phyloP scores from a whole-genome alignment of 345 rosid species.

The Nephelium lappaceum region DNA sequence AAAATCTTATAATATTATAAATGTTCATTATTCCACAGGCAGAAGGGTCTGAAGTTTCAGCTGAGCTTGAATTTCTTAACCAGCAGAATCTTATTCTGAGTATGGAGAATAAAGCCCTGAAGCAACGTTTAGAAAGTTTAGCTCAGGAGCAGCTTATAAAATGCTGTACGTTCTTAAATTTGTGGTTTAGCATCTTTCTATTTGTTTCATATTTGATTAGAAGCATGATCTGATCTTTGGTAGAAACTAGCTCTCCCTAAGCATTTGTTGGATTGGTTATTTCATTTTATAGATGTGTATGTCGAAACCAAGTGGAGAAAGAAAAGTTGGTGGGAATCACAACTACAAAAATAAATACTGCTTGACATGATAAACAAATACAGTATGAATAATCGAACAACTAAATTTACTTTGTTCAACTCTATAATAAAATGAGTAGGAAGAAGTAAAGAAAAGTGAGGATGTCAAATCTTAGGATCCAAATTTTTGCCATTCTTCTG shows the following conservation, averaged over 20 bases:
- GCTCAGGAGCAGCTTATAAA: constrained; percentile 85
- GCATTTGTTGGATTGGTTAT: constrained; percentile 2
- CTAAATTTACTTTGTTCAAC: neutral
- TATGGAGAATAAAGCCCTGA: constrained; percentile 91
- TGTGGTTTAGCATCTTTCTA: constrained; percentile 6
- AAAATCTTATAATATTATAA: constrained; percentile 11
- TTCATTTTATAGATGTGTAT: neutral
- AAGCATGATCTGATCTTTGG: neutral
- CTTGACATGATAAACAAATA: neutral
- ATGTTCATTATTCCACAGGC: constrained; percentile 44
- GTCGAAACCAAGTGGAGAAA: neutral
- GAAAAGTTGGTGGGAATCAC: neutral
- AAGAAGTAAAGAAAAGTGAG: neutral
- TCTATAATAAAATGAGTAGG: neutral
- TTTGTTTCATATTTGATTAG: constrained; percentile 14
- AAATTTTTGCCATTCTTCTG: neutral
- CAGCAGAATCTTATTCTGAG: constrained; percentile 76
- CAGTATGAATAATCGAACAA: neutral
- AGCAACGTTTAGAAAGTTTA: constrained; percentile 77
- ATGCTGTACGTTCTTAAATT: constrained; percentile 57
- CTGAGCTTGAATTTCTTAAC: constrained; percentile 88
- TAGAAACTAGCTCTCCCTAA: neutral
- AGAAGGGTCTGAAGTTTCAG: constrained; percentile 81
- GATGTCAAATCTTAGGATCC: neutral
- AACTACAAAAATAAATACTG: no score